Evolutionary conservation across 2,329 filamentous ascomycete genomes (phyloP), one percentile per base, ranked within the genome.

Genomic region (Phaeosphaeriaceae sp.): DNA sequence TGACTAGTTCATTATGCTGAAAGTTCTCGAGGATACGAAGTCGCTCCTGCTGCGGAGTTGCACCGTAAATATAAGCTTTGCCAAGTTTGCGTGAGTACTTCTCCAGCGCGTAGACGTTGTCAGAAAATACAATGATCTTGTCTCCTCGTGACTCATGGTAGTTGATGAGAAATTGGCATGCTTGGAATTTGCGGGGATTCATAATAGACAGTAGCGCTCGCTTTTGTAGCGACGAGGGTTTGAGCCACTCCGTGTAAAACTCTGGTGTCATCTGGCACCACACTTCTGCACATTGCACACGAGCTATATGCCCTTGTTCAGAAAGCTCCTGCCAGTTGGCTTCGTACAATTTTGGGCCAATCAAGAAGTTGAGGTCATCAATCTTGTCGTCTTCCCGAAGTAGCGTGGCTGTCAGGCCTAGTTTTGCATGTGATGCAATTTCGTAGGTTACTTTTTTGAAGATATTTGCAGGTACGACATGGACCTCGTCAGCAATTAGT

Each of bases 201-300:
- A 99, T 97, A 59, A 95, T 95, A 64, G 94, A 97, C 2, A 97
- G 83, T 6, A 90, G 73, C 7, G 82, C 81, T 28, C 83, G 80
- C 70, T 88, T 88, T 53, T 86, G 80, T 13, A 84, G 85, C 11
- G 85, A 86, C 4, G 72, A 72, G 6, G 76, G 84, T 46, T 84
- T 81, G 51, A 97, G 83, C 75, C 97, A 99, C 71, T 97, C 91
- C 15, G 91, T 88, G 73, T 97, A 97, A 71, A 99, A 99, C 63
- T 99, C 94, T 0, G 92, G 94, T 0, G 94, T 96, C 94, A 99
- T 99, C 2, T 93, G 92, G 68, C 94, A 99, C 94, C 94, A 99
- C 6, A 99, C 94, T 74, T 99, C 94, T 12, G 94, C 94, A 73
- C 94, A 99, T 73, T 99, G 94, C 2, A 99, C 94, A 61, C 91